phyloP scores from a whole-genome alignment of 495 filamentous ascomycete genomes.

The Penicillium bialowiezense region DNA sequence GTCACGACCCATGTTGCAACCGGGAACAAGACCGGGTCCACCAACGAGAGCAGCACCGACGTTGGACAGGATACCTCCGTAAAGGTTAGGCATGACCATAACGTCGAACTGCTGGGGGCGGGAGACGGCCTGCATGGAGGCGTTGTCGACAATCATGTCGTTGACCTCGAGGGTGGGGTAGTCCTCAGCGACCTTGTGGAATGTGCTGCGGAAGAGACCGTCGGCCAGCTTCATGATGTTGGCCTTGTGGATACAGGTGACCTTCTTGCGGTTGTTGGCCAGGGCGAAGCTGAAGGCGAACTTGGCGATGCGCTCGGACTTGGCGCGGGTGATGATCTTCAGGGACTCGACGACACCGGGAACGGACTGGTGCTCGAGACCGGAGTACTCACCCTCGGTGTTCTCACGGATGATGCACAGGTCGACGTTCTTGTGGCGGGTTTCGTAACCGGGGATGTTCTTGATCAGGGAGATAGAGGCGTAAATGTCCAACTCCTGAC shows the following conservation, averaged over 20 bases:
- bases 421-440: slow-evolving; percentile 93
- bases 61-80: slow-evolving; percentile 98
- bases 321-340: slow-evolving; percentile 98
- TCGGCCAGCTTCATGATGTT: slow-evolving; percentile 99
- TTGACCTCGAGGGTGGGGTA: slow-evolving; percentile 91
- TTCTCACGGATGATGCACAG: slow-evolving; percentile 99
- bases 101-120: slow-evolving; percentile 97
- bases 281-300: slow-evolving; percentile 97
- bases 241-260: slow-evolving; percentile 99
- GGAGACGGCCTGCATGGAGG: slow-evolving; percentile 97
- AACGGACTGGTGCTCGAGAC: slow-evolving; percentile 97
- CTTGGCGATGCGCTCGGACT: slow-evolving; percentile 97
- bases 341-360: slow-evolving; percentile 96
- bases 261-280: slow-evolving; percentile 97
- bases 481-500: slow-evolving; percentile 99
- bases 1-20: slow-evolving; percentile 98
- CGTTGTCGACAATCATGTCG: slow-evolving; percentile 99
- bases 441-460: slow-evolving; percentile 98
- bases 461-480: slow-evolving; percentile 97
- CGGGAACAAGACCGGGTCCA: slow-evolving; percentile 93
- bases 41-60: slow-evolving; percentile 98
- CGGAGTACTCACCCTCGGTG: slow-evolving; percentile 98
- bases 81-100: slow-evolving; percentile 99
- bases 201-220: slow-evolving; percentile 95
- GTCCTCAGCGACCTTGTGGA: slow-evolving; percentile 87